A percentile compares a stretch with the other conserved stretches of the same genome.
These are phyloP conservation scores for Elsinoe fawcettii DNA, from an alignment of 2,329 filamentous ascomycete genomes.

Conservation along the genomic window DNA sequence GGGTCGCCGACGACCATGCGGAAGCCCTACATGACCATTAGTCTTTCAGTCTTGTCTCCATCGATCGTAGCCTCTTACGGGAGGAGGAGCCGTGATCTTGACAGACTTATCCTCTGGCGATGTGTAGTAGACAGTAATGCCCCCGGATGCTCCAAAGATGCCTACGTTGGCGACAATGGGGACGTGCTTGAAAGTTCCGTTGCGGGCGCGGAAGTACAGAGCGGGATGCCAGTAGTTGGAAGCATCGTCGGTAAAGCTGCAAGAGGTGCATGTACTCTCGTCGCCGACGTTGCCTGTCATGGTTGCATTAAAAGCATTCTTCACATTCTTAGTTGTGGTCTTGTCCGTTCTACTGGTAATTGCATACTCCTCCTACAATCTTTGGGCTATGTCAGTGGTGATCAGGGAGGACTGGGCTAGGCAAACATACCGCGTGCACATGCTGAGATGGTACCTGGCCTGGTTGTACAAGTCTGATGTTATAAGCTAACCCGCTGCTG, in stretches of 20 bases:
- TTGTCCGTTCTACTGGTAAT: too few relatives aligned
- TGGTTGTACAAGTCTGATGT: conserved; percentile 28
- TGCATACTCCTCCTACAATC: conserved; percentile 6
- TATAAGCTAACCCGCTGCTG: neutral
- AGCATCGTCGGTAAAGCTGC: conserved; percentile 59
- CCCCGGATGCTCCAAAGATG: conserved; percentile 27
- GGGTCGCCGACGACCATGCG: conserved; percentile 63
- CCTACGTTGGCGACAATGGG: conserved; percentile 35
- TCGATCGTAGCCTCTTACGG: conserved; percentile 16
- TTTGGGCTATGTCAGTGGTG: neutral
- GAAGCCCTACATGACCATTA: conserved; percentile 60
- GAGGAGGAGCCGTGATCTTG: conserved; percentile 10
- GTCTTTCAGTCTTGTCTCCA: conserved; percentile 46
- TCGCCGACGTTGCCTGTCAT: conserved; percentile 29
- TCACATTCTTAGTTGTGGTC: neutral
- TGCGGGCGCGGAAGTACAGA: conserved; percentile 59
- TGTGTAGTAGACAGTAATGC: conserved; percentile 67
- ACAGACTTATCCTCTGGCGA: conserved; percentile 4
- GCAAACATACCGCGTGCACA: conserved; percentile 30
- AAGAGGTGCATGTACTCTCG: conserved; percentile 56
- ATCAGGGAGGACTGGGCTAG: neutral
- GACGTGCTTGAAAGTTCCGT: conserved; percentile 53
- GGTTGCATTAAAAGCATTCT: conserved; percentile 41
- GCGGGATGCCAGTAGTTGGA: conserved; percentile 72
- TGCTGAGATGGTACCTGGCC: conserved; percentile 32